These are phyloP conservation scores for Vigna hirtella DNA, from an alignment of 306 rosid genomes.

Conservation along the genomic window DNA sequence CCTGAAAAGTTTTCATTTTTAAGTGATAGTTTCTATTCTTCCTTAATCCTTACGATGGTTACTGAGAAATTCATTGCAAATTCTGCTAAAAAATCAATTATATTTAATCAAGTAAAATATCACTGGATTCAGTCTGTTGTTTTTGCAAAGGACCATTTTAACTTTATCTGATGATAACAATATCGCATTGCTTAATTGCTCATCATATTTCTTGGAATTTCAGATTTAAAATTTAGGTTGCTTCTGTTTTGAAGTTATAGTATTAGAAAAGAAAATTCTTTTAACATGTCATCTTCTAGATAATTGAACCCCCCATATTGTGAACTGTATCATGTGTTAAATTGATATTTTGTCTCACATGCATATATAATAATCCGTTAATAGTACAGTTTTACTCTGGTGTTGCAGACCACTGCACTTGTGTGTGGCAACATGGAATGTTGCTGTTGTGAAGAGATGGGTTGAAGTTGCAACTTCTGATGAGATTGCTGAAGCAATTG, in stretches of 20 bases:
- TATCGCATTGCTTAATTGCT: constrained; percentile 12
- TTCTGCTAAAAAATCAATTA: constrained; percentile 22
- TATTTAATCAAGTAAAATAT: constrained; percentile 12
- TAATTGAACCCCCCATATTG: constrained; percentile 21
- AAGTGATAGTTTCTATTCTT: background rate
- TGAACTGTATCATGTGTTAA: constrained; percentile 28
- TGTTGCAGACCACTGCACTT: constrained; percentile 88
- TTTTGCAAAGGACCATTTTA: constrained; percentile 18
- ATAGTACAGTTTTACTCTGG: constrained; percentile 41
- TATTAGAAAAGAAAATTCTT: constrained; percentile 6
- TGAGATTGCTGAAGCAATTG: constrained; percentile 89
- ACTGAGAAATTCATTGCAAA: background rate
- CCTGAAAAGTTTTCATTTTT: background rate
- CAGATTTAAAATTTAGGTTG: constrained; percentile 7
- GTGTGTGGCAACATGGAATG: constrained; percentile 96
- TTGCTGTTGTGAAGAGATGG: constrained; percentile 94
- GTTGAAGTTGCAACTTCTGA: constrained; percentile 83
- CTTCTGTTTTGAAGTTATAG: constrained; percentile 9
- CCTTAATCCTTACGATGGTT: constrained; percentile 3
- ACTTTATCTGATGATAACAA: constrained; percentile 31
- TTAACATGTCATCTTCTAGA: constrained; percentile 25
- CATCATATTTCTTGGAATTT: constrained; percentile 24
- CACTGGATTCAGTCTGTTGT: background rate
- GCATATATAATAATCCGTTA: constrained; percentile 28
- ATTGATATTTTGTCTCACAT: constrained; percentile 15